Percentiles rank a stretch among this genome's conserved stretches.
phyloP scores from a whole-genome alignment of 2,329 filamentous ascomycete species.

The Sphaceloma murrayae region DNA sequence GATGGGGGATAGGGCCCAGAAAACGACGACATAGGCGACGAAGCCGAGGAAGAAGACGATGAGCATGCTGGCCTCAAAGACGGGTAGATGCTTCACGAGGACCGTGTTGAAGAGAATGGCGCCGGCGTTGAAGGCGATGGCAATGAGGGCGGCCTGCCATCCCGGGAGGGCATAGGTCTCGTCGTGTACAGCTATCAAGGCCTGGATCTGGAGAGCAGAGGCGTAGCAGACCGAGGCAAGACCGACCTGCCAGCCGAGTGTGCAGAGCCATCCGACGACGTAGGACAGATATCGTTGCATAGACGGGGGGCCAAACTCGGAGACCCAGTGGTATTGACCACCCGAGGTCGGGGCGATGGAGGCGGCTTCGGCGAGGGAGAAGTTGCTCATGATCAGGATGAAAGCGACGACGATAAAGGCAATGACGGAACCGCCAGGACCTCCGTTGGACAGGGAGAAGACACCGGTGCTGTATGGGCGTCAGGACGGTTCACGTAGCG shows the following conservation, averaged over 20 bases:
- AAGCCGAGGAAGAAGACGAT: slow-evolving; percentile 26
- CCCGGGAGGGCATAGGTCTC: slow-evolving; percentile 22
- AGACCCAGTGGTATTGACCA: slow-evolving; percentile 52
- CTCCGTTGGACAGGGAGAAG: slow-evolving; percentile 37
- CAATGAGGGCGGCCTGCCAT: slow-evolving; percentile 18
- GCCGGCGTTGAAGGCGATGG: slow-evolving; percentile 19
- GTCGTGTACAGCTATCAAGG: slow-evolving; percentile 23
- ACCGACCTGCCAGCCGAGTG: slow-evolving; percentile 26
- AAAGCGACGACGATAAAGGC: slow-evolving; percentile 42
- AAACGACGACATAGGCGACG: slow-evolving; percentile 24
- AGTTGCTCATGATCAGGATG: slow-evolving; percentile 34
- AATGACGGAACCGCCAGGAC: slow-evolving; percentile 46
- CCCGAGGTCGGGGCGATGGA: slow-evolving; percentile 45
- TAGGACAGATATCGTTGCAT: slow-evolving; percentile 46
- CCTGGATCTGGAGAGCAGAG: slow-evolving; percentile 24
- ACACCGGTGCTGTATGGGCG: slow-evolving; percentile 4
- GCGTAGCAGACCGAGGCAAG: slow-evolving; percentile 25
- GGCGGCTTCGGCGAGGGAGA: slow-evolving; percentile 33
- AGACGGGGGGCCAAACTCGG: slow-evolving; percentile 36
- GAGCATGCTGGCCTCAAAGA: slow-evolving; percentile 26
- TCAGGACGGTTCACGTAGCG: no score
- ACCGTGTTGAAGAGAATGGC: slow-evolving; percentile 27
- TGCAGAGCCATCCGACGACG: slow-evolving; percentile 31
- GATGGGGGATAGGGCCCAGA: slow-evolving; percentile 24
- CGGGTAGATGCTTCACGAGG: slow-evolving; percentile 24